Percentiles rank a stretch among this genome's conserved stretches.
phyloP scores from a whole-genome alignment of 2,329 filamentous ascomycete species.

The Fonsecaea monophora region DNA sequence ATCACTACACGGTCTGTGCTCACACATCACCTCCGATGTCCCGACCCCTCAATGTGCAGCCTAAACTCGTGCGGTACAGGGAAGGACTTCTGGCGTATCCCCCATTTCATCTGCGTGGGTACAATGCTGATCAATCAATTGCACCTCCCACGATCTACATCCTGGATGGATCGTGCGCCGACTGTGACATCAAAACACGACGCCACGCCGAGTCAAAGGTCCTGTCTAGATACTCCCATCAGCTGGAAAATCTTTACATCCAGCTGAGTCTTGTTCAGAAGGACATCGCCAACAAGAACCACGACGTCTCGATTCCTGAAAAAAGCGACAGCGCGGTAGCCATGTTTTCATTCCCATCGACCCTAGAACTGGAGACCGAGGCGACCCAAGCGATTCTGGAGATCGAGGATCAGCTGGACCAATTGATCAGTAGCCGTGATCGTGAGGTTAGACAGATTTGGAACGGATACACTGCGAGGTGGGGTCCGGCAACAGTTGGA shows the following conservation, averaged over 20 bases:
- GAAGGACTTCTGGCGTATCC: conserved; percentile 25
- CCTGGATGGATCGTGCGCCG: conserved; percentile 32
- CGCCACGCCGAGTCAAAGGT: conserved; percentile 30
- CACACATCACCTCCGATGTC: conserved; percentile 36
- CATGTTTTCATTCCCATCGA: conserved; percentile 1
- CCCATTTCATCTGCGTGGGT: conserved; percentile 19
- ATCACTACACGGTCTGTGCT: conserved; percentile 36
- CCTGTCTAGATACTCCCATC: conserved; percentile 25
- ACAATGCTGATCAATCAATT: not conserved
- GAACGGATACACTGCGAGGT: conserved; percentile 36
- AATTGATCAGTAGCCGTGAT: conserved; percentile 31
- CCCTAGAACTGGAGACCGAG: conserved; percentile 9
- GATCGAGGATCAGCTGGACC: conserved; percentile 29
- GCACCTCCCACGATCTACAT: conserved; percentile 24
- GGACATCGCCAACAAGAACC: conserved; percentile 20
- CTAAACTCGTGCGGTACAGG: conserved; percentile 20
- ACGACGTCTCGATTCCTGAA: too few species aligned
- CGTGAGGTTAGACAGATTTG: conserved; percentile 33
- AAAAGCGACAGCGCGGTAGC: conserved; percentile 4
- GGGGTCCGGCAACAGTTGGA: conserved; percentile 36
- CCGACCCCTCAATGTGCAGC: conserved; percentile 36
- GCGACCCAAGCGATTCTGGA: conserved; percentile 23
- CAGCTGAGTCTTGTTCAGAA: conserved; percentile 23
- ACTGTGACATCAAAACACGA: conserved; percentile 34
- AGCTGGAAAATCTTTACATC: conserved; percentile 25